phyloP scores from a whole-genome alignment of 148 eudicot species.

The Rhododendron henanense region DNA sequence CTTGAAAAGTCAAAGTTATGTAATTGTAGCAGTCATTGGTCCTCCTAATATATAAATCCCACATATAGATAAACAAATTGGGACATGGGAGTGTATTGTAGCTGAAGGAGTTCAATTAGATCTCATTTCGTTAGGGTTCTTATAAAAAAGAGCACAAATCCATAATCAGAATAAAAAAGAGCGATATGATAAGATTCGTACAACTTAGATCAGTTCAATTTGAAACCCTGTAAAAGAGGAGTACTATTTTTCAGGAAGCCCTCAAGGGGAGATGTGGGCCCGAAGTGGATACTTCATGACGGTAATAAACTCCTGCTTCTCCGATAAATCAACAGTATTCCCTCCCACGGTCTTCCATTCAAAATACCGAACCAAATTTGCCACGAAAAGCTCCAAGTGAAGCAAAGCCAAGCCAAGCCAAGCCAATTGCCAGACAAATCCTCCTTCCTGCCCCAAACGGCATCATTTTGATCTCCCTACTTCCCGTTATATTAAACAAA shows the following conservation, averaged over 20 bases:
- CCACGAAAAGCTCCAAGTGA: conserved; percentile 63
- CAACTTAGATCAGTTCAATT: too few species aligned
- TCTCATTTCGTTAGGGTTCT: too few species aligned
- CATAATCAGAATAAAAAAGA: too few species aligned
- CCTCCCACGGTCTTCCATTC: conserved; percentile 42
- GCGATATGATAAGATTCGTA: too few species aligned
- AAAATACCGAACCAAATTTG: conserved; percentile 55
- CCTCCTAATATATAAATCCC: too few species aligned
- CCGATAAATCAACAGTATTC: conserved; percentile 45
- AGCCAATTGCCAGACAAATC: conserved; percentile 40
- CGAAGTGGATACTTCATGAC: conserved; percentile 59
- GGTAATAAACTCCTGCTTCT: conserved; percentile 48
- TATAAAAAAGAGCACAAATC: too few species aligned
- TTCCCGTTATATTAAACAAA: conserved; percentile 46
- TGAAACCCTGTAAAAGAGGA: too few species aligned
- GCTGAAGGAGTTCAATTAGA: too few species aligned
- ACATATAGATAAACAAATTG: too few species aligned
- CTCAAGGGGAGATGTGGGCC: conserved; percentile 38
- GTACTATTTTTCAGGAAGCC: not conserved
- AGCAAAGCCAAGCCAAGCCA: conserved; percentile 53
- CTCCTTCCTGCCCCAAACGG: conserved; percentile 68
- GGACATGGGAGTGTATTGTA: too few species aligned
- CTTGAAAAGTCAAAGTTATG: too few species aligned
- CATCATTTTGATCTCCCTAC: conserved; percentile 70
- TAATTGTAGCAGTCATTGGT: too few species aligned